These are phyloP conservation scores for Leishmania amazonensis DNA, from an alignment of 208 protist genomes.

Conservation along the genomic window DNA sequence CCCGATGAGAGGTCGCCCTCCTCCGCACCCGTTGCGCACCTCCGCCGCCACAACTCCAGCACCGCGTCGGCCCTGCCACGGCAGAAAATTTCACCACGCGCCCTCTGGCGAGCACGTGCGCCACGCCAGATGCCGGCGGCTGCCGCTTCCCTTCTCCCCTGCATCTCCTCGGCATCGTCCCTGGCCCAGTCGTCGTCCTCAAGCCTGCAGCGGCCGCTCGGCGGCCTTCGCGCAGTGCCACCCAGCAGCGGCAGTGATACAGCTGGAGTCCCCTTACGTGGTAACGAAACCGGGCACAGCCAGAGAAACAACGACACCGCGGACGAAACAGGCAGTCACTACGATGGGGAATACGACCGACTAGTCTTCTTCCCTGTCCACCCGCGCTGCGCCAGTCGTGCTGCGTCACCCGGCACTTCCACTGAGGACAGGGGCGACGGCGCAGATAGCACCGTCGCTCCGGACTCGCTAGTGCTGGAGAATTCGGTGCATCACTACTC, in stretches of 20 bases:
- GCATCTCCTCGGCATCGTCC: not conserved
- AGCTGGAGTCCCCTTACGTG: not conserved
- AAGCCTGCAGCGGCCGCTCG: not conserved
- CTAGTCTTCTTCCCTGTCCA: constrained; percentile 6
- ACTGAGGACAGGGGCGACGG: not conserved
- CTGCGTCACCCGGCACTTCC: not conserved
- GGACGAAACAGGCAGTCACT: not conserved
- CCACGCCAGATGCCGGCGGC: constrained; percentile 11
- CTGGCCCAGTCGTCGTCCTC: not conserved
- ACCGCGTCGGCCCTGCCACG: not conserved
- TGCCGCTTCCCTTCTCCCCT: constrained; percentile 9
- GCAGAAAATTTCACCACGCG: not conserved
- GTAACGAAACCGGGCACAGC: not conserved
- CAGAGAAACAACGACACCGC: not conserved
- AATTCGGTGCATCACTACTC: not conserved
- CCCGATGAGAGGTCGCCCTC: not conserved
- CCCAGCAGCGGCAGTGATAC: not conserved
- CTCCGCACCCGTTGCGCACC: not conserved
- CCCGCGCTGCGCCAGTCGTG: not conserved
- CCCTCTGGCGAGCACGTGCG: constrained; percentile 7
- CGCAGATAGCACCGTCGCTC: not conserved
- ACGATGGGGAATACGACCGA: constrained; percentile 15
- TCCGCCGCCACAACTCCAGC: not conserved
- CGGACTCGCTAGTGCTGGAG: not conserved
- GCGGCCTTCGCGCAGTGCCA: not conserved